A percentile compares a stretch with the other conserved stretches of the same genome.
Evolutionary conservation across 257 asterid species (phyloP).

Genomic region (Solanum tarijense): DNA sequence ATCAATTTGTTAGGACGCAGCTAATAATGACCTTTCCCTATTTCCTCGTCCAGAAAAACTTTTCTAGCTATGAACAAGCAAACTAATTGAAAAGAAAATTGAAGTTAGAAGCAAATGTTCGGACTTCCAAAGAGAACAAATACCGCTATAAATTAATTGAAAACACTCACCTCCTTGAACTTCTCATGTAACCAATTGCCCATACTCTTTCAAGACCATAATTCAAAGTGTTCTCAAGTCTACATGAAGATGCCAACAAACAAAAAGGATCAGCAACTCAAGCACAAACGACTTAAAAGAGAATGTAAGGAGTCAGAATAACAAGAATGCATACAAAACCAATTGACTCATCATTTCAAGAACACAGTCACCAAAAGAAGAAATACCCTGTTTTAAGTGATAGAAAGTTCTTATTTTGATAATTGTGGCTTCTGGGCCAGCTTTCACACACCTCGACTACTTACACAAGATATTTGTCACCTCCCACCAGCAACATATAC

Average conservation of each 20-base stretch:
- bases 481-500: background rate
- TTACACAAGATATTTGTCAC: background rate
- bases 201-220: constrained; percentile 99
- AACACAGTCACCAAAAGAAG: background rate
- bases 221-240: constrained; percentile 91
- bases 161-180: constrained; percentile 73
- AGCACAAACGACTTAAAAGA: background rate
- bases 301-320: background rate
- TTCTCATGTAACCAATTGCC: constrained; percentile 84
- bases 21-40: background rate
- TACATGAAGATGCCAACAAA: constrained; percentile 22
- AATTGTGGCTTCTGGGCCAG: background rate
- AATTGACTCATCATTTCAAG: background rate
- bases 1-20: background rate
- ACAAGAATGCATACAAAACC: background rate
- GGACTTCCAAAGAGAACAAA: background rate
- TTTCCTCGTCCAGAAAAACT: background rate
- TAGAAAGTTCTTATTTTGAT: background rate
- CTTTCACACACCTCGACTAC: background rate
- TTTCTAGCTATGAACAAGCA: background rate
- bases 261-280: background rate
- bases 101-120: background rate
- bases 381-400: background rate
- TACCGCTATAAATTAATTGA: background rate
- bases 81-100: background rate